These are phyloP conservation scores for Penicillium manginii DNA, from an alignment of 495 filamentous ascomycete genomes.

Conservation along the genomic window DNA sequence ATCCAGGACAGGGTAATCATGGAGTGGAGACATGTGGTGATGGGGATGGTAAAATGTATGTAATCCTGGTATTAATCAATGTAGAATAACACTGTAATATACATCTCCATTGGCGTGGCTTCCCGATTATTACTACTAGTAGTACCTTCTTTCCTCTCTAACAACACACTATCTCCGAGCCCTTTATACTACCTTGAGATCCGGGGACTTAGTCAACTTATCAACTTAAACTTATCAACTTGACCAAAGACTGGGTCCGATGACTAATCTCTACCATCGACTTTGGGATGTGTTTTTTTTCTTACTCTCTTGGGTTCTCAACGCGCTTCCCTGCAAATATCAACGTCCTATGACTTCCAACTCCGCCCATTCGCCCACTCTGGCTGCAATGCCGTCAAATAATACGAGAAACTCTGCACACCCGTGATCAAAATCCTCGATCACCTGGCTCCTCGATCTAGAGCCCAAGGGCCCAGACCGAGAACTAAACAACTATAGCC, in stretches of 20 bases:
- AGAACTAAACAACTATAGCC: background rate
- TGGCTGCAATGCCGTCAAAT: background rate
- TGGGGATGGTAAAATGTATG: background rate
- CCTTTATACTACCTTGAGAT: background rate
- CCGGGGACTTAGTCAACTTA: background rate
- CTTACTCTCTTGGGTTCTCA: background rate
- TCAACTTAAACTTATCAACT: constrained; percentile 7
- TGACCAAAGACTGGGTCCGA: constrained; percentile 29
- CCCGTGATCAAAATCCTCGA: constrained; percentile 1
- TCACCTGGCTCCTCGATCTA: background rate
- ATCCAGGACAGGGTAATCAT: background rate
- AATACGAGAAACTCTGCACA: constrained; percentile 5
- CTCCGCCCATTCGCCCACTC: constrained; percentile 13
- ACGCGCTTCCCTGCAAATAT: background rate
- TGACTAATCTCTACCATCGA: constrained; percentile 41
- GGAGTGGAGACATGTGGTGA: no score
- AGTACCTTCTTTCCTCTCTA: no score
- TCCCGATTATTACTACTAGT: no score
- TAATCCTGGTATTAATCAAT: no score
- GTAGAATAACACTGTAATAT: no score
- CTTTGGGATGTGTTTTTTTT: constrained; percentile 11
- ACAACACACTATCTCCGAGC: background rate
- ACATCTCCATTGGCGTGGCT: no score
- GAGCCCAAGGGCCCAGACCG: background rate
- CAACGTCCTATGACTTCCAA: constrained; percentile 12